Conservation (phyloP, 257 asterid genomes). For the Lavandula angustifolia region DNA sequence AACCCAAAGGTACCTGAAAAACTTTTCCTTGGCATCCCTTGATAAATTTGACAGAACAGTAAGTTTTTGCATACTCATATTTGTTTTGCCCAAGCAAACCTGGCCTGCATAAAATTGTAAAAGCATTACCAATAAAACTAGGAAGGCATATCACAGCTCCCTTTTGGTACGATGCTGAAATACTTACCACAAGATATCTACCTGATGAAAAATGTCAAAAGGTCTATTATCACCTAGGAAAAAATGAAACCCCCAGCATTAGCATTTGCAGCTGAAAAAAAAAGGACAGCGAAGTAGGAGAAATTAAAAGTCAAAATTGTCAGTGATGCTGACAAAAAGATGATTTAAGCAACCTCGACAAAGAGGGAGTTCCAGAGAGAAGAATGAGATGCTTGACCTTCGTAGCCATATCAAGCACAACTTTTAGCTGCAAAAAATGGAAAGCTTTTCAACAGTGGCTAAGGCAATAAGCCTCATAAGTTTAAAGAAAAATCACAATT, state of each 20-base stretch:
- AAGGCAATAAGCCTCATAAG: constrained; percentile 1
- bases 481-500: constrained; percentile 2
- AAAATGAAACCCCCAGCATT: constrained; percentile 38
- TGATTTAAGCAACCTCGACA: constrained; percentile 76
- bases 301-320: constrained; percentile 14
- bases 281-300: constrained; percentile 9
- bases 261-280: constrained; percentile 31
- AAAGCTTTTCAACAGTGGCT: constrained; percentile 15
- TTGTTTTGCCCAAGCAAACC: constrained; percentile 92
- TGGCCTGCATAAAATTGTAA: constrained; percentile 61
- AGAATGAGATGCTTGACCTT: constrained; percentile 86
- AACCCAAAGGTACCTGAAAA: constrained; percentile 58
- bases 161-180: constrained; percentile 23
- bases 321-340: constrained; percentile 11
- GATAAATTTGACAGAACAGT: constrained; percentile 62
- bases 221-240: constrained; percentile 93
- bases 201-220: constrained; percentile 94
- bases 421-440: constrained; percentile 53
- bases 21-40: constrained; percentile 66
- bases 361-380: constrained; percentile 95
- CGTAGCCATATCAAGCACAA: constrained; percentile 66
- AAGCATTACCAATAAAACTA: constrained; percentile 31
- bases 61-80: constrained; percentile 81
- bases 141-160: constrained; percentile 25
- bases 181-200: constrained; percentile 87